A percentile compares a stretch with the other conserved stretches of the same genome.
Evolutionary conservation across 164 flowering plant genomes (phyloP).

Genomic region (Berberis thunbergii): DNA sequence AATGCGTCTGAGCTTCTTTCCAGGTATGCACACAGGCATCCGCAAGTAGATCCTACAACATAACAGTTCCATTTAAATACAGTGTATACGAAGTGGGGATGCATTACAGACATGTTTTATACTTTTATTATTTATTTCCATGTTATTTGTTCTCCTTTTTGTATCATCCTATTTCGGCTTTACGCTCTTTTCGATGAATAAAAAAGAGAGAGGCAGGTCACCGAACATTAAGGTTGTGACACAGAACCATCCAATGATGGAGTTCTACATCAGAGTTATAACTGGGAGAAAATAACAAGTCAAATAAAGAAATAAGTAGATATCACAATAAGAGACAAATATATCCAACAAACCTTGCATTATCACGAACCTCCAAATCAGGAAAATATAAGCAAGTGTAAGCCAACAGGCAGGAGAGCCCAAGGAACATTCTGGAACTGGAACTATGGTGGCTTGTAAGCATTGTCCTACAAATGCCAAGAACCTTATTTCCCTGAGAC

Average conservation of each 20-base stretch:
- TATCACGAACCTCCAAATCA: conserved; percentile 92
- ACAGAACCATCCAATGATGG: too few species aligned
- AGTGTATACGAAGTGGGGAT: neutral
- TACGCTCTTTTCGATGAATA: too few species aligned
- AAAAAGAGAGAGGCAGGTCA: too few species aligned
- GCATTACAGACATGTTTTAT: neutral
- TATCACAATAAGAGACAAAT: neutral
- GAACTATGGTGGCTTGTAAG: conserved; percentile 66
- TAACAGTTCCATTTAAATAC: neutral
- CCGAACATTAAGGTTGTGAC: too few species aligned
- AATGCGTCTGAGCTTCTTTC: conserved; percentile 69
- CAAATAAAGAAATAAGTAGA: neutral
- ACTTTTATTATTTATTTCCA: neutral
- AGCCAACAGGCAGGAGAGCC: conserved; percentile 66
- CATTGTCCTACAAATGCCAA: conserved; percentile 80
- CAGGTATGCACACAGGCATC: conserved; percentile 83
- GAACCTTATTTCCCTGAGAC: conserved; percentile 85
- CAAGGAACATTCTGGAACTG: conserved; percentile 49
- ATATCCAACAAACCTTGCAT: conserved; percentile 61
- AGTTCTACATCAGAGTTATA: neutral
- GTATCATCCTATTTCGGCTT: too few species aligned
- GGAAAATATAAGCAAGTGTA: conserved; percentile 80
- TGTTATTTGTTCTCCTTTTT: neutral
- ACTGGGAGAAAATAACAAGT: neutral
- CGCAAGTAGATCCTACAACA: conserved; percentile 77